Evolutionary conservation across 129 eudicot genomes (phyloP).

Genomic region (Flaveria linearis): DNA sequence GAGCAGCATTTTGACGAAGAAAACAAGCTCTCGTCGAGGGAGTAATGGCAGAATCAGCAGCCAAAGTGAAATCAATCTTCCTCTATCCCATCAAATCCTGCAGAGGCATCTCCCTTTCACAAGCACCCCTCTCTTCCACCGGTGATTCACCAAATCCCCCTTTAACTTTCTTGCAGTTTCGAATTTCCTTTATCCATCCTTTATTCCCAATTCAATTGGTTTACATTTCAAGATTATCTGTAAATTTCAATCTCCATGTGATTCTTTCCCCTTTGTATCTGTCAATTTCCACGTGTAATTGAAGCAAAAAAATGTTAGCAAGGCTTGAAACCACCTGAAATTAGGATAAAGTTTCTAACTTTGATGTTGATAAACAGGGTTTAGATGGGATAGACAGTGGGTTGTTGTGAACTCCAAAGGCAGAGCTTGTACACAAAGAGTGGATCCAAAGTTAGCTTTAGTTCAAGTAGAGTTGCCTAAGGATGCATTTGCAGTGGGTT

Average conservation of each 20-base stretch:
- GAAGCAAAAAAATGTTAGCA: too few species aligned
- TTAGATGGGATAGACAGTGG: constrained; percentile 92
- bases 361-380: constrained; percentile 52
- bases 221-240: background rate
- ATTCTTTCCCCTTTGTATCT: background rate
- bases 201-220: background rate
- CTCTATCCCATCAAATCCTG: constrained; percentile 88
- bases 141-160: constrained; percentile 34
- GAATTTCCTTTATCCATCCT: background rate
- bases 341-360: too few species aligned
- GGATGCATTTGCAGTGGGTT: constrained; percentile 58
- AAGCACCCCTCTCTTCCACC: constrained; percentile 70
- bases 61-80: constrained; percentile 56
- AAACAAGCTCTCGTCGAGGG: background rate
- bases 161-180: too few species aligned
- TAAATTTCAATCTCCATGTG: background rate
- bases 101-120: constrained; percentile 74
- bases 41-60: constrained; percentile 37
- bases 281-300: background rate
- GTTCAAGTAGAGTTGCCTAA: constrained; percentile 60
- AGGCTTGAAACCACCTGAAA: too few species aligned
- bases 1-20: too few species aligned
- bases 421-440: constrained; percentile 85
- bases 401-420: constrained; percentile 75
- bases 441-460: constrained; percentile 76